Evolutionary conservation across 345 rosid genomes (phyloP).

Genomic region (Geranium rotundifolium): DNA sequence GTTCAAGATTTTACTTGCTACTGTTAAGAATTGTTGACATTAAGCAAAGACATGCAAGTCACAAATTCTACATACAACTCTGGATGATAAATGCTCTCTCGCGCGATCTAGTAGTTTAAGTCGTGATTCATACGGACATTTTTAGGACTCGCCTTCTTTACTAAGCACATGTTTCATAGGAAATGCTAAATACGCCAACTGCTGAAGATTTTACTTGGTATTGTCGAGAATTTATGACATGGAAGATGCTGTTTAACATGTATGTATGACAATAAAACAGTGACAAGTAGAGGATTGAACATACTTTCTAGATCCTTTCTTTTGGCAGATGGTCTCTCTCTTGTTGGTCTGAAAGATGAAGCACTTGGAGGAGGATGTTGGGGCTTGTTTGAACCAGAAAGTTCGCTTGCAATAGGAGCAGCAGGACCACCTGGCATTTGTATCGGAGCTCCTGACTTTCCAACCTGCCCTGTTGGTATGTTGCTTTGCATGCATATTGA

Average conservation of each 20-base stretch:
- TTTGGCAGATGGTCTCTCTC: conserved; percentile 51
- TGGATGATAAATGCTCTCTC: not conserved
- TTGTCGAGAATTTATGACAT: not conserved
- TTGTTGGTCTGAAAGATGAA: conserved; percentile 52
- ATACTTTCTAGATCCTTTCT: conserved; percentile 56
- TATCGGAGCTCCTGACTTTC: conserved; percentile 28
- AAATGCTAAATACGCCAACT: not conserved
- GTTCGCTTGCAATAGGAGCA: conserved; percentile 50
- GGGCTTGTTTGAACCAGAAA: conserved; percentile 58
- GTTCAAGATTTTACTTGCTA: too few relatives aligned
- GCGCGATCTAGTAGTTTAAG: not conserved
- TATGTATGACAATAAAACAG: not conserved
- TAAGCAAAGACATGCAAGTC: too few relatives aligned
- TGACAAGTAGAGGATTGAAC: conserved; percentile 2
- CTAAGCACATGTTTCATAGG: not conserved
- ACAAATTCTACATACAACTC: not conserved
- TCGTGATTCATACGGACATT: not conserved
- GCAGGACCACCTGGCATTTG: conserved; percentile 28
- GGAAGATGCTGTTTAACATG: not conserved
- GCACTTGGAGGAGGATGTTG: conserved; percentile 25
- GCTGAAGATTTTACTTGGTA: not conserved
- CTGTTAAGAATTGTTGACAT: too few relatives aligned
- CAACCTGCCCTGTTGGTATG: conserved; percentile 31
- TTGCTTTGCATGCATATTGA: conserved; percentile 85
- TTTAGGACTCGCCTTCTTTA: not conserved